These are phyloP conservation scores for Picochlorum sp. DNA, from an alignment of 139 green algal genomes.

Conservation along the genomic window DNA sequence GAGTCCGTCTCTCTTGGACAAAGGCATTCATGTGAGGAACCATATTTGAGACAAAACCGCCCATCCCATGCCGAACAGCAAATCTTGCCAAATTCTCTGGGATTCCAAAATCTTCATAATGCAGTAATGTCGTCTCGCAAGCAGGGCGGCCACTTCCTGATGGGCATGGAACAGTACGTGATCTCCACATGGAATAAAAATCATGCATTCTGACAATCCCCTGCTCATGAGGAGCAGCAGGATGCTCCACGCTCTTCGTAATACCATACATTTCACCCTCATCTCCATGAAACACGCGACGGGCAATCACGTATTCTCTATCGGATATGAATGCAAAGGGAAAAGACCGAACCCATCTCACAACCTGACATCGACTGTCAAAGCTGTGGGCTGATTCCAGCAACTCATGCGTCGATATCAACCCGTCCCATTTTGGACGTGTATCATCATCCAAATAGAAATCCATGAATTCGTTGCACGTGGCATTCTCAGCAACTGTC, in stretches of 20 bases:
- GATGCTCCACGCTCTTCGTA: constrained; percentile 34
- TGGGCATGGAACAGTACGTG: constrained; percentile 53
- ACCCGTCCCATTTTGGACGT: constrained; percentile 65
- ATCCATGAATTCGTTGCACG: constrained; percentile 76
- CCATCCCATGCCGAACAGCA: constrained; percentile 71
- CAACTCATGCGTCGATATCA: constrained; percentile 60
- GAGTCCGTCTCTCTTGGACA: constrained; percentile 42
- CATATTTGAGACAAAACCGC: constrained; percentile 76
- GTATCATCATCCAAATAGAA: constrained; percentile 75
- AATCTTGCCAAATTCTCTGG: constrained; percentile 66
- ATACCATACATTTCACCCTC: constrained; percentile 53
- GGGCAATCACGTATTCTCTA: constrained; percentile 78
- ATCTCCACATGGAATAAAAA: constrained; percentile 54
- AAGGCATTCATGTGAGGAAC: constrained; percentile 46
- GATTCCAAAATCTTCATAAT: constrained; percentile 72
- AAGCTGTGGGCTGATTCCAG: constrained; percentile 33
- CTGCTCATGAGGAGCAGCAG: constrained; percentile 14
- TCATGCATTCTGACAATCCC: constrained; percentile 37
- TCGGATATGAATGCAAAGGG: constrained; percentile 79
- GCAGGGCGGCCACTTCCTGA: constrained; percentile 46
- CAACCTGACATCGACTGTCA: constrained; percentile 56
- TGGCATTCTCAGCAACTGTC: constrained; percentile 56
- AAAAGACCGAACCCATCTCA: constrained; percentile 81
- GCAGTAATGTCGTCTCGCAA: constrained; percentile 72
- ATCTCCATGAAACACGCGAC: constrained; percentile 43